Conservation (phyloP, 768 basidiomycete species). For the Megacollybia marginata region DNA sequence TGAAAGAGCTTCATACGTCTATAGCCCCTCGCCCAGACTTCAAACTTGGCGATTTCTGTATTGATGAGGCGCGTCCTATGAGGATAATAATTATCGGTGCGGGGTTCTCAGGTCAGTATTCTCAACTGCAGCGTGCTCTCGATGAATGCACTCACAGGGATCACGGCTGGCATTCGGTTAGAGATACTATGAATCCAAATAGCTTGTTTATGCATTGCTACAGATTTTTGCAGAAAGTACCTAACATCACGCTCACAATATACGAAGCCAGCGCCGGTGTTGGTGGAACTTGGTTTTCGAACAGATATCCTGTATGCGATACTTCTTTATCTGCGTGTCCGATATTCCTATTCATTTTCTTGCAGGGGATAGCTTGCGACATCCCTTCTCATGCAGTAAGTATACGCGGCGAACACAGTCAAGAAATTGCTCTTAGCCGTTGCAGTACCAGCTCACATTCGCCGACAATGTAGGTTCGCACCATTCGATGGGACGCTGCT, state of each 20-base stretch:
- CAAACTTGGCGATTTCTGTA: slow-evolving; percentile 33
- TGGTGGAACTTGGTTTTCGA: slow-evolving; percentile 57
- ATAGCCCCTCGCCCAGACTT: slow-evolving; percentile 3
- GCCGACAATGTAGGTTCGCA: slow-evolving; percentile 35
- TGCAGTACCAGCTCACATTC: slow-evolving; percentile 53
- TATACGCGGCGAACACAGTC: slow-evolving; percentile 1
- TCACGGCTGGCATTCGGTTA: slow-evolving; percentile 50
- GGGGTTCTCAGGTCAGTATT: slow-evolving; percentile 43
- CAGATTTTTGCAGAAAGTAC: slow-evolving; percentile 46
- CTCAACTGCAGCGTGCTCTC: neutral
- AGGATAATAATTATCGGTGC: slow-evolving; percentile 52
- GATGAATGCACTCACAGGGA: slow-evolving; percentile 21
- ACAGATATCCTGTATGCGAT: slow-evolving; percentile 42
- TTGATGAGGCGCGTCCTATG: slow-evolving; percentile 48
- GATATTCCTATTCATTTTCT: neutral
- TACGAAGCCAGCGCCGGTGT: slow-evolving; percentile 55
- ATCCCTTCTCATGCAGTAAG: slow-evolving; percentile 50
- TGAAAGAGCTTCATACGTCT: neutral
- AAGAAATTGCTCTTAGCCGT: neutral
- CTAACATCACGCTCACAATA: slow-evolving; percentile 46
- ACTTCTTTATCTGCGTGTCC: neutral
- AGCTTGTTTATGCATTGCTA: neutral
- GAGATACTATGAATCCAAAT: slow-evolving; percentile 3
- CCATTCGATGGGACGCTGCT: neutral
- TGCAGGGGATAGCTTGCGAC: slow-evolving; percentile 52